A percentile compares a stretch with the other conserved stretches of the same genome.
These are phyloP conservation scores for Rhodofomes roseus DNA, from an alignment of 1,284 basidiomycete genomes.

Conservation along the genomic window DNA sequence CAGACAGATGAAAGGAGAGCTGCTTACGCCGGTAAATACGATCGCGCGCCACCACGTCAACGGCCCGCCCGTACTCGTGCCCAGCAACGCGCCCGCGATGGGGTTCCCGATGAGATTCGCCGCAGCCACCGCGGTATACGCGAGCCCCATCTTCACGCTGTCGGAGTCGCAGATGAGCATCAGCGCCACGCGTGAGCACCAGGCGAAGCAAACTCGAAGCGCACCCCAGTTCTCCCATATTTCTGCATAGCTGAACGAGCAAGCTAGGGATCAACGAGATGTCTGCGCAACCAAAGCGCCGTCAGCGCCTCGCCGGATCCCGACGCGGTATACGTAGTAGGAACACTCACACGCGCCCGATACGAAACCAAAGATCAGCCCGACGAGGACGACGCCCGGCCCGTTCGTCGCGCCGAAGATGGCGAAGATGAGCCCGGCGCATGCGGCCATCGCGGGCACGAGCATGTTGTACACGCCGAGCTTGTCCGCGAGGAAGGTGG, in stretches of 20 bases:
- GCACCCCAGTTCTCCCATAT: slow-evolving; percentile 45
- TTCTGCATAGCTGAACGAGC: slow-evolving; percentile 38
- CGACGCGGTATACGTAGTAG: background rate
- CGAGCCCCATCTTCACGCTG: slow-evolving; percentile 50
- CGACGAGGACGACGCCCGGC: slow-evolving; percentile 37
- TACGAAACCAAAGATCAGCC: slow-evolving; percentile 45
- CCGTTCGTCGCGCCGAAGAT: slow-evolving; percentile 39
- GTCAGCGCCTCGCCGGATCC: background rate
- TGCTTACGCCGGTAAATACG: slow-evolving; percentile 8
- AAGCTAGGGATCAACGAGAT: slow-evolving; percentile 47
- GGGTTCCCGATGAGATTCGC: slow-evolving; percentile 49
- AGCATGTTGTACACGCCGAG: slow-evolving; percentile 34
- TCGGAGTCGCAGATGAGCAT: too few species aligned
- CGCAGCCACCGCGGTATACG: slow-evolving; percentile 44
- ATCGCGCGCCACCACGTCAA: slow-evolving; percentile 8
- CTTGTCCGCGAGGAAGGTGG: slow-evolving; percentile 45
- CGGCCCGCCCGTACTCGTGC: slow-evolving; percentile 19
- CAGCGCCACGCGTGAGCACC: background rate
- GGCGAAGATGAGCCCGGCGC: slow-evolving; percentile 38
- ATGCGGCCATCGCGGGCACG: slow-evolving; percentile 35
- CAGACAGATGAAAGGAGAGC: background rate
- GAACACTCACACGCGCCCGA: slow-evolving; percentile 42
- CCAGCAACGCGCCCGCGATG: slow-evolving; percentile 17
- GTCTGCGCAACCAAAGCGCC: slow-evolving; percentile 27
- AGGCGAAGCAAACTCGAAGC: slow-evolving; percentile 6